Evolutionary conservation across 768 basidiomycete species (phyloP).

Genomic region (Auriscalpium vulgare): DNA sequence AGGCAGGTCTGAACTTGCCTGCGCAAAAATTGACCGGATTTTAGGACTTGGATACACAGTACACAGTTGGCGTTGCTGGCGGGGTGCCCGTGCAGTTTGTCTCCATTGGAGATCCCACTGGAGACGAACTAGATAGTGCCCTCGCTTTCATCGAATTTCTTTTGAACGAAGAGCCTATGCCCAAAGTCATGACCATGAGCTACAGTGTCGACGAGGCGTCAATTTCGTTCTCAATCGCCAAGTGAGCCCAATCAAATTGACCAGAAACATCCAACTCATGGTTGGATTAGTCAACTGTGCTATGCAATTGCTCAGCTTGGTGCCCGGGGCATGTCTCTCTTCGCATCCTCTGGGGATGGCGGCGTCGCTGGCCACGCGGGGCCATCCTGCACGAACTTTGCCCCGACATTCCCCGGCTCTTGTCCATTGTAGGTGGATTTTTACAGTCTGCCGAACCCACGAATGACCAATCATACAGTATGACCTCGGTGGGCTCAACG

Average conservation of each 20-base stretch:
- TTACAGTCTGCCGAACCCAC: neutral
- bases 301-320: conserved; percentile 29
- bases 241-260: neutral
- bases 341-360: conserved; percentile 31
- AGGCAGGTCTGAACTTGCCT: too few relatives aligned
- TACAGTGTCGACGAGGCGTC: conserved; percentile 13
- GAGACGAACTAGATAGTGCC: conserved; percentile 6
- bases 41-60: conserved; percentile 29
- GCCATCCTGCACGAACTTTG: conserved; percentile 22
- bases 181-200: conserved; percentile 15
- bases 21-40: too few relatives aligned
- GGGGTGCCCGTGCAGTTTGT: conserved; percentile 19
- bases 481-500: neutral
- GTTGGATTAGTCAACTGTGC: conserved; percentile 21
- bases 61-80: conserved; percentile 26
- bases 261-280: neutral
- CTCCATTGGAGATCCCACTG: conserved; percentile 16
- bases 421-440: conserved; percentile 24
- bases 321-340: conserved; percentile 27
- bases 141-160: conserved; percentile 10
- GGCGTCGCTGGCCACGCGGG: conserved; percentile 26
- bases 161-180: conserved; percentile 7
- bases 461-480: neutral
- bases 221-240: neutral
- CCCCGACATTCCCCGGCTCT: conserved; percentile 27